These are phyloP conservation scores for Kurtzmaniella natalensis DNA, from an alignment of 1,139 yeast genomes.

Conservation along the genomic window DNA sequence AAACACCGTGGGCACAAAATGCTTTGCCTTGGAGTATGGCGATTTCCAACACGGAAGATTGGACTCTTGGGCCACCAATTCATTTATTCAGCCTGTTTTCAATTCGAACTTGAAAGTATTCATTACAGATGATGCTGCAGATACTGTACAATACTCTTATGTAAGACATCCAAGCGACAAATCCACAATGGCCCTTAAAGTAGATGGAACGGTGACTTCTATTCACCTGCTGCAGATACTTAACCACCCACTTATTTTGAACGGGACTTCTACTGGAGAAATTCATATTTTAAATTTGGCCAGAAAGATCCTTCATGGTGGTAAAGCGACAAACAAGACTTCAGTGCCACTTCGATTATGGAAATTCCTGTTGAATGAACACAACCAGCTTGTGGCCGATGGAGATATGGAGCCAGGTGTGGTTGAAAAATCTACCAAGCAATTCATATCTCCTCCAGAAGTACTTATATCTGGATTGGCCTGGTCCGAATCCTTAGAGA, in stretches of 20 bases:
- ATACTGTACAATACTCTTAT: slow-evolving; percentile 26
- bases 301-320: slow-evolving; percentile 32
- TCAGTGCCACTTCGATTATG: slow-evolving; percentile 33
- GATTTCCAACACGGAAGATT: slow-evolving; percentile 34
- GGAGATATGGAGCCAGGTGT: slow-evolving; percentile 25
- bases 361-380: slow-evolving; percentile 21
- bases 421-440: slow-evolving; percentile 24
- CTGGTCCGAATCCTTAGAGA: slow-evolving; percentile 55
- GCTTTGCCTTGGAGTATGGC: slow-evolving; percentile 36
- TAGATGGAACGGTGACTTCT: slow-evolving; percentile 28
- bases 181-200: slow-evolving; percentile 24
- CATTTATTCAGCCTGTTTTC: slow-evolving; percentile 22
- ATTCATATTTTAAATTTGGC: slow-evolving; percentile 31
- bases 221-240: slow-evolving; percentile 28
- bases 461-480: slow-evolving; percentile 49
- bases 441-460: slow-evolving; percentile 49
- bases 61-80: slow-evolving; percentile 17
- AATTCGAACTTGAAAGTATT: slow-evolving; percentile 24
- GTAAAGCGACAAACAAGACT: slow-evolving; percentile 27
- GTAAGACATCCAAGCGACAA: slow-evolving; percentile 35
- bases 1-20: slow-evolving; percentile 47
- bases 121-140: slow-evolving; percentile 24
- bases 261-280: slow-evolving; percentile 64
- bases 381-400: slow-evolving; percentile 14
- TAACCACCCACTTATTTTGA: slow-evolving; percentile 58